Evolutionary conservation across 495 filamentous ascomycete species (phyloP), one percentile per base, ranked within the genome.

Genomic region (Penicillium tannophilum): DNA sequence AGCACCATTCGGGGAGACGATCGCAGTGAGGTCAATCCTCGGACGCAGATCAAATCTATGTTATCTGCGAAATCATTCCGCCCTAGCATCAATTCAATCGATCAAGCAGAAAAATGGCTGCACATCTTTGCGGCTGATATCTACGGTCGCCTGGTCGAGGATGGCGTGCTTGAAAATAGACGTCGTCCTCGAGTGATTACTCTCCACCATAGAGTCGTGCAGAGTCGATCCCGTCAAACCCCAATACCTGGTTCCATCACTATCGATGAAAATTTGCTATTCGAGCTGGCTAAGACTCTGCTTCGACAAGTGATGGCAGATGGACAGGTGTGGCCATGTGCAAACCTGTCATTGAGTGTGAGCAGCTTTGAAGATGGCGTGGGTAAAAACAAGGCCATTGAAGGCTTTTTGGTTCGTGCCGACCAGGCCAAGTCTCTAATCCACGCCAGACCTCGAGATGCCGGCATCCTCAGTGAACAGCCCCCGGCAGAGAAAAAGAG

Each of bases 11-110:
- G 95, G 0, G 94, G 94, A 1, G 86, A 91, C 52, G 94, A 98
- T 69, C 71, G 75, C 42, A 95, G 88, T 66, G 92, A 96, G 73
- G 92, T 98, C 63, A 97, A 91, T 64, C 81, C 92, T 36, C 84
- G 94, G 57, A 97, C 92, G 12, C 89, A 92, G 64, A 96, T 97
- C 70, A 97, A 98, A 67, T 93, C 89, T 20, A 98, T 98, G 94
- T 82, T 97, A n/a, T 96, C 91, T 2, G 93, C 94, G 45, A 98
- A 98, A 67, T 94, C 92, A 0, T 98, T 98, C 63, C 83, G 92
- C 6, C 94, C 94, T 1, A 86, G 80, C 59, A 91, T 98, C 66
- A 90, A 86, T 62, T 85, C 78, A 14, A 71, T 82, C n/a, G 92
- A 94, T 24, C 90, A 96, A 71, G 95, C 87, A 2, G 79, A 84